Conservation (phyloP, 2,329 filamentous ascomycete genomes). For the Elsinoe batatas region DNA sequence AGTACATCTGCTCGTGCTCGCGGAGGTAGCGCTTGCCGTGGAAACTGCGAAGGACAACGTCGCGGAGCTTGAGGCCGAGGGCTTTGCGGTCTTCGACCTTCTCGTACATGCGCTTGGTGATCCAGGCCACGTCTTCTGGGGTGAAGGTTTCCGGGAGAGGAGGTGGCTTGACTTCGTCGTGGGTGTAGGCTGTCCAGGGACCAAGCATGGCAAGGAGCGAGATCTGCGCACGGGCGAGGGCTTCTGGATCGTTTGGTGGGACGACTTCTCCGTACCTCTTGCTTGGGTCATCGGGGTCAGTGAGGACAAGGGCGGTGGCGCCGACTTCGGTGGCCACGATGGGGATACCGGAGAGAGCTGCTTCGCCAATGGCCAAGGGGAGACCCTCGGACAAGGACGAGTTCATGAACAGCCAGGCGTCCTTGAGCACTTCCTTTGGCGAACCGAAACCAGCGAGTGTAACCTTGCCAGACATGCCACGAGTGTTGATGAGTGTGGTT, state of each 20-base stretch:
- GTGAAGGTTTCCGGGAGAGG: slow-evolving; percentile 42
- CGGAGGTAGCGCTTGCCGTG: slow-evolving; percentile 50
- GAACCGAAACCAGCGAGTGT: slow-evolving; percentile 48
- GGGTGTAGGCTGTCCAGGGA: slow-evolving; percentile 50
- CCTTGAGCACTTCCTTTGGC: slow-evolving; percentile 37
- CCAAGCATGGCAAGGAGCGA: slow-evolving; percentile 52
- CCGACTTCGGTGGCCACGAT: slow-evolving; percentile 49
- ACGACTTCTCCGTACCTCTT: slow-evolving; percentile 51
- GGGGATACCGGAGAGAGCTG: slow-evolving; percentile 46
- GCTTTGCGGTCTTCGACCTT: slow-evolving; percentile 46
- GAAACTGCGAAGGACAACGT: slow-evolving; percentile 50
- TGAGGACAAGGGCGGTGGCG: slow-evolving; percentile 45
- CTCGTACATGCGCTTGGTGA: slow-evolving; percentile 50
- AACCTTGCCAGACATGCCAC: slow-evolving; percentile 41
- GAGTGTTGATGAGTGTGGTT: slow-evolving; percentile 48
- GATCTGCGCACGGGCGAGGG: slow-evolving; percentile 52
- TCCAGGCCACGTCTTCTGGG: slow-evolving; percentile 41
- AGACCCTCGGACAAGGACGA: slow-evolving; percentile 48
- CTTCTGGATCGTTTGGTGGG: slow-evolving; percentile 52
- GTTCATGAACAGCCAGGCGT: slow-evolving; percentile 41
- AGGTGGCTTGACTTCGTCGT: slow-evolving; percentile 35
- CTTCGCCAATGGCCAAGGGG: slow-evolving; percentile 48
- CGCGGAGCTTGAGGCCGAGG: slow-evolving; percentile 48
- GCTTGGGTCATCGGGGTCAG: slow-evolving; percentile 37
- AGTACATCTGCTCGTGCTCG: slow-evolving; percentile 24